Evolutionary conservation across 129 eudicot species (phyloP).

Genomic region (Lactuca sativa): DNA sequence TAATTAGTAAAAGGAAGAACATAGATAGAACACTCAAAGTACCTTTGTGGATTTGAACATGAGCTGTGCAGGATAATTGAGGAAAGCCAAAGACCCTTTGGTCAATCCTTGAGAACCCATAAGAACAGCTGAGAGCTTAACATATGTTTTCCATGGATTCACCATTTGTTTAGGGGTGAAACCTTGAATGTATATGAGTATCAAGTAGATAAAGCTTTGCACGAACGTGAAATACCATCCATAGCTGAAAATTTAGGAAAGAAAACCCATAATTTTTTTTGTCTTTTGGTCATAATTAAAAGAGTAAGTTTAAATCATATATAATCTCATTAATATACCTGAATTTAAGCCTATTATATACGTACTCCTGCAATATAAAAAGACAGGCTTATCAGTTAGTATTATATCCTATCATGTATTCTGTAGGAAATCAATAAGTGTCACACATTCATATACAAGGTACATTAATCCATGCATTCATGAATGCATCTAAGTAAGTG

Average conservation of each 20-base stretch:
- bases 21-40: not conserved
- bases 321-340: too few relatives aligned
- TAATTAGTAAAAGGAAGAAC: too few relatives aligned
- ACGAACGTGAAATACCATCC: conserved; percentile 97
- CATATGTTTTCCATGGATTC: conserved; percentile 93
- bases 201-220: conserved; percentile 89
- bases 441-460: too few relatives aligned
- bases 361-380: conserved; percentile 58
- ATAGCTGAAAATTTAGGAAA: conserved; percentile 38
- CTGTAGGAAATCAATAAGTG: too few relatives aligned
- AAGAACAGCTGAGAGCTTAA: conserved; percentile 87
- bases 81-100: conserved; percentile 91
- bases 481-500: not conserved
- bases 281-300: too few relatives aligned
- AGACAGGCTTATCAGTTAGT: not conserved
- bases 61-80: conserved; percentile 92
- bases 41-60: conserved; percentile 99
- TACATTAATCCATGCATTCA: not conserved
- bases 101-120: conserved; percentile 98
- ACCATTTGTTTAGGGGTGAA: conserved; percentile 92
- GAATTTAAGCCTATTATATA: conserved; percentile 62
- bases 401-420: too few relatives aligned
- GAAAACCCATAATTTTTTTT: too few relatives aligned
- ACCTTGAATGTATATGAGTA: conserved; percentile 63
- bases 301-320: too few relatives aligned